Conservation (phyloP, 169 alveolate species). For the Amoebophrya sp. region DNA sequence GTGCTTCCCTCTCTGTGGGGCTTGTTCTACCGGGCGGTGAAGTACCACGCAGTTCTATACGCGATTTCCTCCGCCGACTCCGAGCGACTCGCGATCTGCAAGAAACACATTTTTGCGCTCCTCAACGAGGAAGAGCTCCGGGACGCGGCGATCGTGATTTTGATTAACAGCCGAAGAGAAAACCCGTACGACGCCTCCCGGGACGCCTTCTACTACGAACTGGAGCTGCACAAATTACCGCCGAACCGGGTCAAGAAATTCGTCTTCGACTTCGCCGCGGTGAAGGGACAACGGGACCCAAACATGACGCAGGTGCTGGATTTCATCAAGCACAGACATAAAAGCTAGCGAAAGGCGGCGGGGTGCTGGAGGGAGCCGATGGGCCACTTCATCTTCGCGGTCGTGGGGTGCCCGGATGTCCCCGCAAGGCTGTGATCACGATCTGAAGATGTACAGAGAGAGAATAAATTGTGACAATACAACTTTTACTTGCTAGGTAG, state of each 20-base stretch:
- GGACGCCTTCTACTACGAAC: background rate
- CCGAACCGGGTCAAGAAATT: background rate
- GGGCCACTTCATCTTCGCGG: no score
- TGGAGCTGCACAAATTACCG: background rate
- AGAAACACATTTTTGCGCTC: background rate
- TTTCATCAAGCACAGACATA: no score
- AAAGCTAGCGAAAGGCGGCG: no score
- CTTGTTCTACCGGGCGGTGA: background rate
- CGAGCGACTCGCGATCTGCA: background rate
- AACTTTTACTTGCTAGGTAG: no score
- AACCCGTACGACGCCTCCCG: background rate
- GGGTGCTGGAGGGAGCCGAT: no score
- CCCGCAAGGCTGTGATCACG: no score
- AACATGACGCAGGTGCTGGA: background rate
- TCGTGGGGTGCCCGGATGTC: no score
- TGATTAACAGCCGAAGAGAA: background rate
- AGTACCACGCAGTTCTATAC: background rate
- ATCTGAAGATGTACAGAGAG: no score
- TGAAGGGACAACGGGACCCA: background rate
- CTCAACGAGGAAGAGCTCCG: background rate
- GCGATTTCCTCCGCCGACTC: background rate
- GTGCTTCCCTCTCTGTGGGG: background rate
- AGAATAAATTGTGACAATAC: no score
- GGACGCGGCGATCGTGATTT: background rate
- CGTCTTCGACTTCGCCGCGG: background rate